Evolutionary conservation across 2,329 filamentous ascomycete genomes (phyloP).

Genomic region (Aquanectria penicillioides): DNA sequence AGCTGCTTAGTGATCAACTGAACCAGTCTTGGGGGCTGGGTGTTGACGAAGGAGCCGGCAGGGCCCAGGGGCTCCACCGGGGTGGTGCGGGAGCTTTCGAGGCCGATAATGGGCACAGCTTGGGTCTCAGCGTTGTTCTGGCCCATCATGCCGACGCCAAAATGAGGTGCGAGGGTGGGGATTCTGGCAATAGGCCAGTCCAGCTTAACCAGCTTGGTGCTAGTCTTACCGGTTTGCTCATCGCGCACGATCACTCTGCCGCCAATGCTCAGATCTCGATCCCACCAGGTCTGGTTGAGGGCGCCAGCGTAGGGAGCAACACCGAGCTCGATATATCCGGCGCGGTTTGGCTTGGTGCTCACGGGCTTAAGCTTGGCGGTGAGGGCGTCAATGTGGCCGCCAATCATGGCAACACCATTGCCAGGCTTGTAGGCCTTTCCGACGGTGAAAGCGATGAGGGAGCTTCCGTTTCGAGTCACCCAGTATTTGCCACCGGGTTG

Average conservation of each 20-base stretch:
- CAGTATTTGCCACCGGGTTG: slow-evolving; percentile 89
- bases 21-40: slow-evolving; percentile 87
- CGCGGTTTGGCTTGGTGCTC: slow-evolving; percentile 82
- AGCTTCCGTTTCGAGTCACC: slow-evolving; percentile 84
- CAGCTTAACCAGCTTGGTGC: slow-evolving; percentile 85
- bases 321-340: slow-evolving; percentile 88
- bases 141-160: slow-evolving; percentile 79
- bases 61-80: slow-evolving; percentile 62
- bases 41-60: slow-evolving; percentile 77
- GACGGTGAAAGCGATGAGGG: slow-evolving; percentile 85
- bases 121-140: slow-evolving; percentile 87
- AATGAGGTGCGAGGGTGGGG: slow-evolving; percentile 92
- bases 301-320: slow-evolving; percentile 93
- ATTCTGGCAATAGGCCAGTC: slow-evolving; percentile 95
- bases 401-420: slow-evolving; percentile 88
- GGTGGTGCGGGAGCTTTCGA: slow-evolving; percentile 72
- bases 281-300: slow-evolving; percentile 94
- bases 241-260: slow-evolving; percentile 89
- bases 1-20: slow-evolving; percentile 83
- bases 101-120: slow-evolving; percentile 91
- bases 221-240: slow-evolving; percentile 76
- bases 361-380: slow-evolving; percentile 93
- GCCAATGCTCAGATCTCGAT: slow-evolving; percentile 90
- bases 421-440: slow-evolving; percentile 84
- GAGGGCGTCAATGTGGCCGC: slow-evolving; percentile 91